phyloP scores from a whole-genome alignment of 1,284 basidiomycete genomes.

The Boletus smithii region DNA sequence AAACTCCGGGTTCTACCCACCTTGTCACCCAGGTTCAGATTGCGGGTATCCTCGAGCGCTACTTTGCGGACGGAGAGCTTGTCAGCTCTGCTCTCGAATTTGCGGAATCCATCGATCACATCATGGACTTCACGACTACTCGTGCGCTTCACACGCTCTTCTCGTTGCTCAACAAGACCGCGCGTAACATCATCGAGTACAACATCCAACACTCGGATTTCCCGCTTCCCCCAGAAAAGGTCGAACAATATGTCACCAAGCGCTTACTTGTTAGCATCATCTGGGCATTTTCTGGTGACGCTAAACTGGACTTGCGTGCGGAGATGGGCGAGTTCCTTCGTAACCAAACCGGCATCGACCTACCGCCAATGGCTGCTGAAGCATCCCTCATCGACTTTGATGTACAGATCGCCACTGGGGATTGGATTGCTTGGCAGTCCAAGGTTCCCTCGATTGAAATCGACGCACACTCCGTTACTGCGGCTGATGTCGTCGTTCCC shows the following conservation, averaged over 20 bases:
- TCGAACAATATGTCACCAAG: constrained; percentile 89
- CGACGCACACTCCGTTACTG: constrained; percentile 93
- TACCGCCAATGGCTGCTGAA: constrained; percentile 74
- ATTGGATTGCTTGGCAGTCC: constrained; percentile 92
- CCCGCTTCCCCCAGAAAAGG: constrained; percentile 77
- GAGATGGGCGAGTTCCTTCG: constrained; percentile 89
- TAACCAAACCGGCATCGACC: constrained; percentile 84
- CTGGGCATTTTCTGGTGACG: constrained; percentile 98
- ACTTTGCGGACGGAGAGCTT: constrained; percentile 81
- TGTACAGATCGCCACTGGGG: constrained; percentile 81
- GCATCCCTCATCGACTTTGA: constrained; percentile 94
- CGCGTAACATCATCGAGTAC: constrained; percentile 92
- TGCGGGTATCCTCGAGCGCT: constrained; percentile 73
- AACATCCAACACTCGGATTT: constrained; percentile 95
- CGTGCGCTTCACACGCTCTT: constrained; percentile 95
- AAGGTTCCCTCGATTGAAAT: constrained; percentile 95
- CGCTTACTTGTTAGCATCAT: constrained; percentile 91
- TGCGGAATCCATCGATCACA: constrained; percentile 85
- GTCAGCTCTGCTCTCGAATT: constrained; percentile 77
- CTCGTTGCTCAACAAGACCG: constrained; percentile 95
- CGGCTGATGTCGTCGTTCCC: constrained; percentile 95
- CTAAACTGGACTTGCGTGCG: constrained; percentile 84
- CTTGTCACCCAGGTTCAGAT: constrained; percentile 82
- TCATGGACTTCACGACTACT: constrained; percentile 96
- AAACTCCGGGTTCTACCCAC: constrained; percentile 56